Base-by-base conservation (phyloP, 805 yeast genomes). In the Candida sithepensis region DNA sequence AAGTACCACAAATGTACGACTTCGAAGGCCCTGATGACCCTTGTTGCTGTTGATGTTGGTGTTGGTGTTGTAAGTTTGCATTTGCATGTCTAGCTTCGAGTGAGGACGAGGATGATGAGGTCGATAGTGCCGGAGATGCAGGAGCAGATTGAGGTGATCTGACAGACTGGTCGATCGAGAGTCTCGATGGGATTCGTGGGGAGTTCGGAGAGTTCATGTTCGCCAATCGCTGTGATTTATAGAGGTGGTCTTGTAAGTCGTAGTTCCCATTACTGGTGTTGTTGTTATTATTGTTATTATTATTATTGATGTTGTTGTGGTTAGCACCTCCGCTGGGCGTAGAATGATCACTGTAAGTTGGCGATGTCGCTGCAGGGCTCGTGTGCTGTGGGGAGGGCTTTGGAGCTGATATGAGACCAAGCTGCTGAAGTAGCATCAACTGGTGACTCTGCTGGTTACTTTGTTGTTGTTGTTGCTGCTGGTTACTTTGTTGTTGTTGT, bases 1-100 rank as follows among this genome's bases (percentile, higher is more conserved):
- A 86, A 52, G 77, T 75, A 4, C 63, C 57, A 62, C 95, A 86
- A 5, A 77, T 70, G 56, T 73, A 59, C 16, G 53, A 41, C 41
- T 54, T 52, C 21, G 53, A 14, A 3, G 41, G 21, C 3, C 22
- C 41, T 21, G 32, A 6, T 39, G 30, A n/a, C 14, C 36, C 6
- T 6, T 40, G 39, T 26, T 2, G 32, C 14, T 20, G 43, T 32
- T 18, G 14, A 16, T 39, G n/a, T 32, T 32, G 36, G 16, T 14
- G 16, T 32, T n/a, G n/a, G n/a, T n/a, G n/a, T n/a, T n/a, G n/a
- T n/a, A n/a, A n/a, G n/a, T n/a, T n/a, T n/a, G n/a, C n/a, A n/a
- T n/a, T n/a, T 32, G 36, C 14, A 32, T 32, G 8, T n/a, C 14
- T 30, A 10, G 34, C 16, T 5, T 30, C 34, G 8, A 37, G 23